Conservation (phyloP, 345 rosid genomes). For the Chamaenerion angustifolium region DNA sequence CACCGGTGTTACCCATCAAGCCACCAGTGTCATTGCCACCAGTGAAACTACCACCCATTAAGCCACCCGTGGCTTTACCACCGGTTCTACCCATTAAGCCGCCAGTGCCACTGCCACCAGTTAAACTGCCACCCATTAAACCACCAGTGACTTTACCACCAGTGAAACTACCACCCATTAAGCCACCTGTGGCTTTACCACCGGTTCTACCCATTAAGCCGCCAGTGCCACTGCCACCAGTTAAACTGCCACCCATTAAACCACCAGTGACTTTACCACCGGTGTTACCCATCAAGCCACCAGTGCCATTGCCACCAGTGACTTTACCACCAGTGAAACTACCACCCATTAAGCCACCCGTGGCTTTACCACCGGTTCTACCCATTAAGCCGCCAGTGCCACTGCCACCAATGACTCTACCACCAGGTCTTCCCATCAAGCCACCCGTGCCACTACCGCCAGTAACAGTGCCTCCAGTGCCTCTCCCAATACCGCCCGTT, state of each 20-base stretch:
- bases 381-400: slow-evolving; percentile 12
- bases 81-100: slow-evolving; percentile 17
- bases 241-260: too few relatives aligned
- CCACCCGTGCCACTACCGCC: slow-evolving; percentile 16
- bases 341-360: slow-evolving; percentile 22
- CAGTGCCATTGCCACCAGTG: slow-evolving; percentile 22
- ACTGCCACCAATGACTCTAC: slow-evolving; percentile 12
- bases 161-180: slow-evolving; percentile 16
- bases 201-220: slow-evolving; percentile 24
- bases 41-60: slow-evolving; percentile 16
- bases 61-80: slow-evolving; percentile 16
- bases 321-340: too few relatives aligned
- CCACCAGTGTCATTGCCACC: slow-evolving; percentile 24
- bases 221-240: too few relatives aligned
- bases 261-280: slow-evolving; percentile 22
- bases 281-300: slow-evolving; percentile 8
- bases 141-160: slow-evolving; percentile 6
- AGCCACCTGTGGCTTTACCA: slow-evolving; percentile 16
- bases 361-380: slow-evolving; percentile 17
- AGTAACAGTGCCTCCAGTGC: slow-evolving; percentile 1
- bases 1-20: slow-evolving; percentile 13
- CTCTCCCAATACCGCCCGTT: slow-evolving; percentile 7
- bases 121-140: slow-evolving; percentile 9
- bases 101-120: slow-evolving; percentile 13
- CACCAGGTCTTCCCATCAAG: slow-evolving; percentile 5